Base-by-base conservation (phyloP, 495 filamentous ascomycete genomes). In the Daldinia caldariorum region DNA sequence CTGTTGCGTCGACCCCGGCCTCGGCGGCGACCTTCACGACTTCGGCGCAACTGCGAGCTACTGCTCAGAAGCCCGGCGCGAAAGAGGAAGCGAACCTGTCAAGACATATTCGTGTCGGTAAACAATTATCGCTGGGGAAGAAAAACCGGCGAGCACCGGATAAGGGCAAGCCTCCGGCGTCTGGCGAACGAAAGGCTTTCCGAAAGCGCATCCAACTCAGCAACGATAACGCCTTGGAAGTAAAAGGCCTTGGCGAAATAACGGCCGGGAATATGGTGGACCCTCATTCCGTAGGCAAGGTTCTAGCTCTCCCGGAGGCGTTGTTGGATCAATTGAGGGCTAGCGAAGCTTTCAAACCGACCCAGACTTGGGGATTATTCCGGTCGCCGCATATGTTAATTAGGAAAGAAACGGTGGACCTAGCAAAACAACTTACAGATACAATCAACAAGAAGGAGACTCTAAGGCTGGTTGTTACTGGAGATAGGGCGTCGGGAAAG, bases 201-300 rank as follows among this genome's bases (percentile, higher is more conserved):
- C 88, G 93, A 68, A 97, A 96, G 82, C 88, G 91, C 61, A 90
- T 99, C 65, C 89, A 94, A 34, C 86, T 99, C 43, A 95, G 90
- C 80, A 99, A 98, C 80, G 90, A 90, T 74, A 98, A 97, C 82
- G 95, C 95, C 38, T 82, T 97, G 20, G 87, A 88, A 70, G 88
- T 97, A 31, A 75, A 80, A 26, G 89, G 86, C 18, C 80, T 96
- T 76, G 74, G 80, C 67, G 83, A 91, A 18, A 72, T 97, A 47
- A 84, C 81, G 2, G 73, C 80, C 10, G 82, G 87, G 61, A 86
- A 80, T 54, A 81, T 90, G 76, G 74, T 84, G 26, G 80, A 88
- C 60, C 67, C 81, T 31, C 78, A 82, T 12, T 81, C 88, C 13
- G 80, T 81, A 18, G 92, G 93, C 20, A 81, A 84, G 37, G 85